phyloP scores from a whole-genome alignment of 176 grass and related monocot species.

The Hordeum marinum region DNA sequence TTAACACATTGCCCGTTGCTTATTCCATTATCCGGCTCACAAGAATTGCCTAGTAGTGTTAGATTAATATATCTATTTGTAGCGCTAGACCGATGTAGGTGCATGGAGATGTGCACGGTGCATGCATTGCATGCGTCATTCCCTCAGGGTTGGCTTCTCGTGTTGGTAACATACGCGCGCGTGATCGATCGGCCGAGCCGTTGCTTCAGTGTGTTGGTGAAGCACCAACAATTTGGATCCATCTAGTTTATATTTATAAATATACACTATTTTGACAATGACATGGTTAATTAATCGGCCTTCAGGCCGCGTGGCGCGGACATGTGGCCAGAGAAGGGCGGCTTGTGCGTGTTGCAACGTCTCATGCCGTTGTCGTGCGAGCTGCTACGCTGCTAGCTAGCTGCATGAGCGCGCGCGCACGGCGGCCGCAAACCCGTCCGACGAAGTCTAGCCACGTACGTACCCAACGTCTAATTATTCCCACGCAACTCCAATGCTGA shows the following conservation, averaged over 20 bases:
- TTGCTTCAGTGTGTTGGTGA: slow-evolving; percentile 30
- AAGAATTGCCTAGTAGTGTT: no score
- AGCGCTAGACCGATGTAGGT: neutral
- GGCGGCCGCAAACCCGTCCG: neutral
- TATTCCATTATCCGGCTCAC: no score
- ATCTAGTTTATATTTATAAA: neutral
- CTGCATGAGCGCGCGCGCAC: neutral
- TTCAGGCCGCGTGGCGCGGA: neutral
- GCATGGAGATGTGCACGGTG: no score
- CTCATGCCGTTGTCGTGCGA: neutral
- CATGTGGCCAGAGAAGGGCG: neutral
- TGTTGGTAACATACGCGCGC: neutral
- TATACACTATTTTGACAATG: neutral
- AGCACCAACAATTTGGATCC: neutral
- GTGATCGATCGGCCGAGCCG: neutral
- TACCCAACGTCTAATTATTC: neutral
- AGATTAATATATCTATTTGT: no score
- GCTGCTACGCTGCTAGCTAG: neutral
- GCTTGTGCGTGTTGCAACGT: slow-evolving; percentile 1
- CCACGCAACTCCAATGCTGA: neutral
- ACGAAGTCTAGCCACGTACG: no score
- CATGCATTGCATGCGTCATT: neutral
- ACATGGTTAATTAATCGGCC: neutral
- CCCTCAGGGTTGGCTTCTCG: slow-evolving; percentile 13
- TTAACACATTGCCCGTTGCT: no score